Evolutionary conservation across 345 rosid species (phyloP).

Genomic region (Populus tremula): DNA sequence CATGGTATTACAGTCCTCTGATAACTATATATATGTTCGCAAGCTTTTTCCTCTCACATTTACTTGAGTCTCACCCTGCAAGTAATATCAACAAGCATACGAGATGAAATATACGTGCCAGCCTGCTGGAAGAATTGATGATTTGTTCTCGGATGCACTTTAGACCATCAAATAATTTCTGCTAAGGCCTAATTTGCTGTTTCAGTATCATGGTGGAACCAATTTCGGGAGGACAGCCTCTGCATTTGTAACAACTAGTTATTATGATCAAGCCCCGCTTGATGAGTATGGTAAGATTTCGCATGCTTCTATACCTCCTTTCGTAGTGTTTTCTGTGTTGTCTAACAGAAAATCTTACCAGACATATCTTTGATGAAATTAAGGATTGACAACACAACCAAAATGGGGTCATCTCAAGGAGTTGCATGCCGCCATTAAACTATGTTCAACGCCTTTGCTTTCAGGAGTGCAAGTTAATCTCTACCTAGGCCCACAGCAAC

Average conservation of each 20-base stretch:
- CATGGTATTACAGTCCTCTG: conserved; percentile 48
- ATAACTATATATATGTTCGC: not conserved
- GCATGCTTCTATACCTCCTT: too few relatives aligned
- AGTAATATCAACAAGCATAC: too few relatives aligned
- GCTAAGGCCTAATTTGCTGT: not conserved
- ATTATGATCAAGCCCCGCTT: conserved; percentile 78
- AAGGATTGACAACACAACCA: conserved; percentile 69
- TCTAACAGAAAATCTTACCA: not conserved
- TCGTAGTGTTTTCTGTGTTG: not conserved
- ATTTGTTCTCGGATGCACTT: too few relatives aligned
- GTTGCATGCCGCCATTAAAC: conserved; percentile 60
- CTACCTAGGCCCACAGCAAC: conserved; percentile 49
- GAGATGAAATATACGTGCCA: too few relatives aligned
- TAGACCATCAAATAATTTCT: not conserved
- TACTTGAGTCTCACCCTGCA: too few relatives aligned
- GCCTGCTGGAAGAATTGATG: too few relatives aligned
- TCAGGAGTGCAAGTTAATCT: conserved; percentile 35
- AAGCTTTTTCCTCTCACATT: too few relatives aligned
- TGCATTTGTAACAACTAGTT: conserved; percentile 52
- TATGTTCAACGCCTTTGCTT: conserved; percentile 52
- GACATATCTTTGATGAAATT: not conserved
- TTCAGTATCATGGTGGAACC: conserved; percentile 87
- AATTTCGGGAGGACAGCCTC: conserved; percentile 70
- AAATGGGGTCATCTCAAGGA: conserved; percentile 83
- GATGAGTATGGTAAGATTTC: conserved; percentile 74